A percentile compares a stretch with the other conserved stretches of the same genome.
These are phyloP conservation scores for Aegilops longissima DNA, from an alignment of 176 grass and related monocot species.

Conservation along the genomic window DNA sequence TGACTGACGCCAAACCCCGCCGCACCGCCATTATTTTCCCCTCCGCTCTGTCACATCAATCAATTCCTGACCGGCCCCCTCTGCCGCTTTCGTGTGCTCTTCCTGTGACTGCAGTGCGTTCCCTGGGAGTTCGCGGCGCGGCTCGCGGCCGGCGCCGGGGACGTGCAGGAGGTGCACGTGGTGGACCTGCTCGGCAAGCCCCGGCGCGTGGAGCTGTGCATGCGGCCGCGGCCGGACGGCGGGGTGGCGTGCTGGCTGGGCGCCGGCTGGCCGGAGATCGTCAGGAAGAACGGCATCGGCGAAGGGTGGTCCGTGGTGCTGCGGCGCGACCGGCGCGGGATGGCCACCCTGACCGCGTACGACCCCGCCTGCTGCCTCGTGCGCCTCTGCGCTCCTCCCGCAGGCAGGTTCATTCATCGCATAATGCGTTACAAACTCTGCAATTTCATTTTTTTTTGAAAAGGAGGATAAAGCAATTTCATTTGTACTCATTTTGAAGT, in stretches of 20 bases:
- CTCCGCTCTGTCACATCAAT: background rate
- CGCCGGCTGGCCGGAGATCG: slow-evolving; percentile 27
- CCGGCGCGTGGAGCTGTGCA: slow-evolving; percentile 26
- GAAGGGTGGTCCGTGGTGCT: slow-evolving; percentile 31
- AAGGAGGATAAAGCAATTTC: background rate
- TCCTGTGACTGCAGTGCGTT: slow-evolving; percentile 8
- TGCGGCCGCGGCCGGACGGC: background rate
- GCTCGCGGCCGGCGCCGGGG: slow-evolving; percentile 10
- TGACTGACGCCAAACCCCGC: background rate
- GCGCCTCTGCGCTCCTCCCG: background rate
- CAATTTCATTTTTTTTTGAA: background rate
- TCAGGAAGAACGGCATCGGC: slow-evolving; percentile 18
- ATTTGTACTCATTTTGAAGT: no score
- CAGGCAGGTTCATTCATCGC: background rate
- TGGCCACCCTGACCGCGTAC: slow-evolving; percentile 30
- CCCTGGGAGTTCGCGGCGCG: slow-evolving; percentile 23
- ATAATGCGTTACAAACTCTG: background rate
- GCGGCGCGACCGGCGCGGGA: slow-evolving; percentile 16
- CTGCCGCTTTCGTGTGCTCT: background rate
- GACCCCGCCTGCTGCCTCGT: slow-evolving; percentile 15
- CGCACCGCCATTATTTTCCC: background rate
- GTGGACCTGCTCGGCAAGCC: slow-evolving; percentile 40
- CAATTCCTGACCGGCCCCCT: background rate
- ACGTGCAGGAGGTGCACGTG: background rate
- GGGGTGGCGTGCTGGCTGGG: slow-evolving; percentile 14